These are phyloP conservation scores for Solanum etuberosum DNA, from an alignment of 257 asterid species.

Conservation along the genomic window DNA sequence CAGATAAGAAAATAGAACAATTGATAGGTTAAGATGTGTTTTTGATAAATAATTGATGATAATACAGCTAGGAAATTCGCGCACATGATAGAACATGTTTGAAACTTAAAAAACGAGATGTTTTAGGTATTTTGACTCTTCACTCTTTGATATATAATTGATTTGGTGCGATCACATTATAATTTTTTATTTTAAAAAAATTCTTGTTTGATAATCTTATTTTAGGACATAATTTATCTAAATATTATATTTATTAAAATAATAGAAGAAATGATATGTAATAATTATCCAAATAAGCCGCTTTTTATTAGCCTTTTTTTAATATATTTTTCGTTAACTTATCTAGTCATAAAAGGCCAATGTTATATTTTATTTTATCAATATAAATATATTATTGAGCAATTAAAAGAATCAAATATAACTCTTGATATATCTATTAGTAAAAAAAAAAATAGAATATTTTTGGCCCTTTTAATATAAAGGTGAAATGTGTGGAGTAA, in stretches of 20 bases:
- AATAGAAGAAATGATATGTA: neutral
- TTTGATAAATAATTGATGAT: rapidly evolving
- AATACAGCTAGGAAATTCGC: rapidly evolving
- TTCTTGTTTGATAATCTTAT: no score
- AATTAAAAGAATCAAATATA: neutral
- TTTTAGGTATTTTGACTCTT: rapidly evolving
- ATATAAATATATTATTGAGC: neutral
- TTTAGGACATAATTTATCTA: neutral
- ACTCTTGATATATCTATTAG: neutral
- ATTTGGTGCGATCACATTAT: no score
- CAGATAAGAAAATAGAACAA: no score
- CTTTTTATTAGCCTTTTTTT: neutral
- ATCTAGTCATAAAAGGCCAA: neutral
- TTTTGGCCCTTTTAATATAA: neutral
- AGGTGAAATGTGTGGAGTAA: neutral
- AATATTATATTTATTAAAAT: neutral
- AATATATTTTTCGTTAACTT: neutral
- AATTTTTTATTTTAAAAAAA: no score
- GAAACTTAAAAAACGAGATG: neutral
- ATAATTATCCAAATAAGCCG: neutral
- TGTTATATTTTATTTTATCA: neutral
- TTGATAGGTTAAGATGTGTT: no score
- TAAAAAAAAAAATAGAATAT: neutral
- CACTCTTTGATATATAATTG: no score
- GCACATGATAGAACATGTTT: no score